Base-by-base conservation (phyloP, 192 early-diverging fungal species). In the Tieghemiomyces parasiticus region DNA sequence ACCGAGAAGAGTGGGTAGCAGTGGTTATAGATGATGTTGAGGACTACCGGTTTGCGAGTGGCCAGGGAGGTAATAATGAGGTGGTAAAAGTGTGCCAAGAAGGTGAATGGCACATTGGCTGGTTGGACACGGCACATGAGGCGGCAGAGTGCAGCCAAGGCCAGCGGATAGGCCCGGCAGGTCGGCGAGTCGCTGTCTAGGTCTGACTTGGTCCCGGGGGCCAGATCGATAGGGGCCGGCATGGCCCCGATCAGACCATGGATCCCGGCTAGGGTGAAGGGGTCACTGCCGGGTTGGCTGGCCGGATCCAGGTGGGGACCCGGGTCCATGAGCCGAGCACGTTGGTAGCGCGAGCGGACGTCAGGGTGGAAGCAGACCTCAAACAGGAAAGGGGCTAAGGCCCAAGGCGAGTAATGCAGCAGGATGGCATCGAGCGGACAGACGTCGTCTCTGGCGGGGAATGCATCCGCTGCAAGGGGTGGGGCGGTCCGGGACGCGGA, bases 91-190 rank as follows among this genome's bases (percentile, higher is more conserved):
- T 52, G 30, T 14, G 50, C 30, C 0, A 52, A 14, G 24, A 24
- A 52, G 30, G 16, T 25, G 12, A 25, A 14, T 16, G 30, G 50
- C 16, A 52, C 26, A 13, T 25, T 14, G 14, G 14, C 50, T 13
- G 50, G 30, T 16, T 52, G 50, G 30, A 52, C 24, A 14, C 50
- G 50, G 24, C 26, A 52, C 50, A 52, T 52, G 26, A 52, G 24
- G 16, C 50, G 50, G 26, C 50, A 52, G 13, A 52, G 50, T 14
- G 50, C 50, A 28, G 50, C 50, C 50, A 52, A 25, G 8, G 50
- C 30, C 6, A 20, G 14, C 50, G 30, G 24, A 25, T 52, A 52
- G 50, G 50, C 50, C 2, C 26, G 20, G 26, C 26, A 30, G 50
- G 13, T 24, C n/a, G n/a, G n/a, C n/a, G n/a, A n/a, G n/a, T n/a